Base-by-base conservation (phyloP, 208 protist species). In the Leishmania amazonensis region DNA sequence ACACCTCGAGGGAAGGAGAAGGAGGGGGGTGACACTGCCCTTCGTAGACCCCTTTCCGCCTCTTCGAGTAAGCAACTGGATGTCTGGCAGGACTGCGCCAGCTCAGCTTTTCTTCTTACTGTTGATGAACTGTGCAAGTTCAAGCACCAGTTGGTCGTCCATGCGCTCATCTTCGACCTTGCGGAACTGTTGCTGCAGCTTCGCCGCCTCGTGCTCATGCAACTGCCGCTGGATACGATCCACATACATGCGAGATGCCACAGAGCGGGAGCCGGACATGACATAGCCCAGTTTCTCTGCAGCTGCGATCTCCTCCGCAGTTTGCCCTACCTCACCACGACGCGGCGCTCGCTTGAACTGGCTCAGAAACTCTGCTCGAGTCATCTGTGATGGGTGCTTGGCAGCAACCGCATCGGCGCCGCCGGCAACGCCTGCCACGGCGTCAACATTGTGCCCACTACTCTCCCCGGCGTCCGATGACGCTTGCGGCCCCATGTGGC, bases 311-410 rank as follows among this genome's bases (percentile, higher is more conserved):
- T 91, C 88, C 51, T 96, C 93, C 8, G 95, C 92, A 67, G 83
- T 88, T 71, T 95, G 93, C 40, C 95, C 95, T 75, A 97, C 92
- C 83, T 97, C 95, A 40, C 95, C 95, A 38, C 92, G 93, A 35
- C 95, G 91, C 54, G 95, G 95, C 1, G 93, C 92, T 24, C 95
- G 89, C 85, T 97, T 97, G 85, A 93, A 97, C 81, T 97, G 95
- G 45, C 86, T 79, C 3, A 97, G 86, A 79, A 96, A 97, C 77
- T 97, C 93, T 72, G 96, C 93, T 5, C 91, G 84, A 13, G 93
- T 95, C 94, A 97, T 97, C 79, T 97, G 94, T 7, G 93, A 96
- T 4, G 94, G 94, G 83, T 97, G 94, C 79, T 97, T 97, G 35
- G 81, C 64, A 28, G 83, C 74, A 51, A 75, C 57, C 40, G 65